Base-by-base conservation (phyloP, 1,284 basidiomycete species). In the Earliella scabrosa region DNA sequence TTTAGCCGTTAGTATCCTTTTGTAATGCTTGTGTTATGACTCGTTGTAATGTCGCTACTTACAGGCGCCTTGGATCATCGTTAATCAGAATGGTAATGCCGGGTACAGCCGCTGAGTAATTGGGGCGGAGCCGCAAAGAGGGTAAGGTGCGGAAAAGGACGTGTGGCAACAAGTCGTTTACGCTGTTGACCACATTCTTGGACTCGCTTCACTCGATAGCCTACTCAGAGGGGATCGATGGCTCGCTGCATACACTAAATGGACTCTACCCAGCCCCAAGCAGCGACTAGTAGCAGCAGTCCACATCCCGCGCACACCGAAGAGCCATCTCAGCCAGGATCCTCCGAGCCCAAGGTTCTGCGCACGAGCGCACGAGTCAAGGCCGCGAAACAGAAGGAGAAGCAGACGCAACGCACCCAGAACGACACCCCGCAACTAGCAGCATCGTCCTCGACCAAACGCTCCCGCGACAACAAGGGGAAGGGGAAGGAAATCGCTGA, bases 181-280 rank as follows among this genome's bases (percentile, higher is more conserved):
- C 38, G 43, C 40, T 31, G 54, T 59, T 56, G 57, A 62, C 61
- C 50, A 54, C 58, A 48, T 50, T 58, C 56, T 54, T 56, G 58
- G 39, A 46, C 54, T 54, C 54, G 45, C 56, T 56, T 58, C 63
- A 59, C 59, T 66, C 63, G 66, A 67, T 63, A 66, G 61, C 66
- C 66, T 67, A 66, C 53, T 54, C 31, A 49, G 43, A 61, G 62
- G 71, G 77, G 79, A 86, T 88, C 87, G 83, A 90, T 90, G 88
- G 88, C 88, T 84, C 82, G 82, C 82, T 75, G 85, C 80, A 86
- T 82, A 78, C 77, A 83, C 86, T 90, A 90, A 89, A 90, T 90
- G 88, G 88, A 90, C 86, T 83, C 87, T 84, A 78, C 75, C 71
- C 77, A 88, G 78, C 77, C 80, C 71, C 79, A 79, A 80, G 83